Conservation (phyloP, 345 rosid species). For the Anastatica hierochuntica region DNA sequence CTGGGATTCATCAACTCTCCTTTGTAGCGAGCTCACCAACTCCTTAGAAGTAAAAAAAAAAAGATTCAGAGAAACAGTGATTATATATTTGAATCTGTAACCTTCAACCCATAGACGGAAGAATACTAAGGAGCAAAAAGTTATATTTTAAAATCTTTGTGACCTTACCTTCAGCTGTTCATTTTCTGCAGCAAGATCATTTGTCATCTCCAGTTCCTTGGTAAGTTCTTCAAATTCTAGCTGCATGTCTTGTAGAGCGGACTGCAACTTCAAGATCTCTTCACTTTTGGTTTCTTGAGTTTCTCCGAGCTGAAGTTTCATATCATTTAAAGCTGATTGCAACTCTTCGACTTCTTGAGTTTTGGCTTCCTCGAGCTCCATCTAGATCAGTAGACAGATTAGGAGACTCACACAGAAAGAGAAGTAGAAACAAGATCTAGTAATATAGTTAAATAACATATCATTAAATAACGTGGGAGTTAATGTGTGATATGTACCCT, state of each 20-base stretch:
- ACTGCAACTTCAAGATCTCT: slow-evolving; percentile 39
- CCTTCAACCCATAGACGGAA: not conserved
- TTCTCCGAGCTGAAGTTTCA: slow-evolving; percentile 55
- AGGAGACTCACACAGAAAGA: slow-evolving; percentile 8
- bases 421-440: slow-evolving; percentile 3
- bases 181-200: slow-evolving; percentile 69
- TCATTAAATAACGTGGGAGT: not conserved
- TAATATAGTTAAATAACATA: not conserved
- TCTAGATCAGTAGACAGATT: slow-evolving; percentile 37
- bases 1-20: slow-evolving; percentile 59
- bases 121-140: not conserved
- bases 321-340: slow-evolving; percentile 29
- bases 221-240: slow-evolving; percentile 59
- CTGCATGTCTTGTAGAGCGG: slow-evolving; percentile 35
- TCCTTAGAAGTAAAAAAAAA: slow-evolving; percentile 28
- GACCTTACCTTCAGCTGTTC: slow-evolving; percentile 66
- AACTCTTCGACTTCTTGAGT: slow-evolving; percentile 31
- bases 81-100: not conserved
- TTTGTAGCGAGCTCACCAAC: slow-evolving; percentile 61
- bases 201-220: slow-evolving; percentile 47
- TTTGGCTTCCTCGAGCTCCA: slow-evolving; percentile 47
- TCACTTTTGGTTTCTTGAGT: slow-evolving; percentile 44
- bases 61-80: not conserved
- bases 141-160: slow-evolving; percentile 1
- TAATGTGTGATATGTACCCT: slow-evolving; percentile 17